Percentiles rank a stretch among this genome's conserved stretches.
Evolutionary conservation across 371 early-diverging fungal genomes (phyloP).

Genomic region (Rhizopus arrhizus): DNA sequence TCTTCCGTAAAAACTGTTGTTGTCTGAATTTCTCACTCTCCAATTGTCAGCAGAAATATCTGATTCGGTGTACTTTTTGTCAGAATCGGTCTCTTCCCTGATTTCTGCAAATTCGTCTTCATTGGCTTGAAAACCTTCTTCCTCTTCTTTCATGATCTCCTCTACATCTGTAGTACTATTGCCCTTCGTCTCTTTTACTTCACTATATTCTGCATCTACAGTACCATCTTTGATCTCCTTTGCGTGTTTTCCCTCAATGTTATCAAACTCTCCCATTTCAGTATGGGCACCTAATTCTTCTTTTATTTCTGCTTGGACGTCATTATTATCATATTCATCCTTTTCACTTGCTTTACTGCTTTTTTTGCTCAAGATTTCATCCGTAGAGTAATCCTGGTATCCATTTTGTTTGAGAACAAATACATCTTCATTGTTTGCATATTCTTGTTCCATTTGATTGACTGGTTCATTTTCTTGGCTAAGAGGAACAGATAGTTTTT

Average conservation of each 20-base stretch:
- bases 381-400: not conserved
- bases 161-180: not conserved
- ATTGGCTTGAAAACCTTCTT: not conserved
- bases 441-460: no score
- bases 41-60: slow-evolving; percentile 8
- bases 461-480: no score
- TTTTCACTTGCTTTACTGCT: not conserved
- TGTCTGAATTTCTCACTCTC: slow-evolving; percentile 7
- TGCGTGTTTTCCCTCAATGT: not conserved
- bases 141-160: not conserved
- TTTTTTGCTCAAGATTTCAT: not conserved
- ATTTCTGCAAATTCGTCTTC: not conserved
- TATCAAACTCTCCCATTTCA: not conserved
- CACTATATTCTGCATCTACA: not conserved
- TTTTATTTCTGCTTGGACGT: not conserved
- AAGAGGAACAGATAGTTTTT: not conserved
- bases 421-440: no score
- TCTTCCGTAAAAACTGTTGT: not conserved
- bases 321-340: no score
- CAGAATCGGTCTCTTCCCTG: not conserved
- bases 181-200: no score
- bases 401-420: not conserved
- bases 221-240: not conserved
- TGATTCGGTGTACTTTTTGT: not conserved
- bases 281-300: not conserved